A percentile compares a stretch with the other conserved stretches of the same genome.
Evolutionary conservation across 495 filamentous ascomycete genomes (phyloP).

Genomic region (Penicillium ucsense): DNA sequence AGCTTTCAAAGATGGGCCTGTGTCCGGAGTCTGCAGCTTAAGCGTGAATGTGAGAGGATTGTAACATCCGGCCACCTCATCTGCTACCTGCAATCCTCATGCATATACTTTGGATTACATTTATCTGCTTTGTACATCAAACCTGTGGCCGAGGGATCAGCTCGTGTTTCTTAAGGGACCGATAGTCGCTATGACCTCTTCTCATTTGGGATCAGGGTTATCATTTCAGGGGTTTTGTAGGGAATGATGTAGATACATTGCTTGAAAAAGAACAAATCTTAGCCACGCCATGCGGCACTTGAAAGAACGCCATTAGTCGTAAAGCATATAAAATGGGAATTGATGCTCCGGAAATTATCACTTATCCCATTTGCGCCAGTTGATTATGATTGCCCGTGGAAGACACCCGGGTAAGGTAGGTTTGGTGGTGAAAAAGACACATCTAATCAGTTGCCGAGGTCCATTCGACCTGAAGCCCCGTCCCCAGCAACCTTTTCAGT

Average conservation of each 20-base stretch:
- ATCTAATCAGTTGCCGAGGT: slow-evolving; percentile 25
- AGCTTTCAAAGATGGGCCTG: slow-evolving; percentile 23
- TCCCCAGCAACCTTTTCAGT: slow-evolving; percentile 27
- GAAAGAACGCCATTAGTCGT: slow-evolving; percentile 19
- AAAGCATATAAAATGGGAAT: slow-evolving; percentile 15
- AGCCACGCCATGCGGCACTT: slow-evolving; percentile 8
- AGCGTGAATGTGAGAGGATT: no score
- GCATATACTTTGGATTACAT: no score
- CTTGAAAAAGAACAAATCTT: slow-evolving; percentile 9
- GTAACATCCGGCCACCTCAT: no score
- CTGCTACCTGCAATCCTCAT: no score
- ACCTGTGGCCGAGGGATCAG: no score
- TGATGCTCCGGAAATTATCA: slow-evolving; percentile 8
- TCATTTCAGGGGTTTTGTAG: no score
- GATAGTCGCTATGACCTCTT: no score
- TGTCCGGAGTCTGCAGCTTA: slow-evolving; percentile 1
- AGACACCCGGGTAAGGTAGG: not conserved
- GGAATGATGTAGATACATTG: slow-evolving; percentile 19
- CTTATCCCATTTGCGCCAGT: slow-evolving; percentile 24
- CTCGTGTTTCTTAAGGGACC: no score
- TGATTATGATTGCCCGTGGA: slow-evolving; percentile 15
- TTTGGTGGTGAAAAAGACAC: no score
- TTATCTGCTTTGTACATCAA: no score
- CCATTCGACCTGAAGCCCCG: slow-evolving; percentile 35
- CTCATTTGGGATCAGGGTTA: no score